Percentiles rank a stretch among this genome's conserved stretches.
Evolutionary conservation across 768 basidiomycete species (phyloP).

Genomic region (Lentinula aciculospora): DNA sequence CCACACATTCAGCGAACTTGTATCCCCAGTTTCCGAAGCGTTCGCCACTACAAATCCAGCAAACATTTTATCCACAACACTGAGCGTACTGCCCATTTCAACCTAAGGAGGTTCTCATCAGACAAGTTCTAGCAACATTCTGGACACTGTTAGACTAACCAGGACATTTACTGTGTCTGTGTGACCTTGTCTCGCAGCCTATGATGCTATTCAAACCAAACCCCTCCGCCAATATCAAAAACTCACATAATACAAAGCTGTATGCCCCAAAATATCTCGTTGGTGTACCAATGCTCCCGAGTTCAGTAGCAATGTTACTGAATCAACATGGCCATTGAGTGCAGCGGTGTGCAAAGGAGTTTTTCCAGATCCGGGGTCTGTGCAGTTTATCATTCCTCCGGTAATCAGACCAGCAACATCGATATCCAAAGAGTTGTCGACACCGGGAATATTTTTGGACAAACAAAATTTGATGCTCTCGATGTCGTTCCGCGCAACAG

Average conservation of each 20-base stretch:
- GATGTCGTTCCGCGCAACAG: slow-evolving; percentile 65
- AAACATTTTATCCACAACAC: slow-evolving; percentile 63
- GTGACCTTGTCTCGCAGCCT: slow-evolving; percentile 77
- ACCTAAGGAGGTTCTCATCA: not conserved
- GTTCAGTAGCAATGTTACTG: slow-evolving; percentile 48
- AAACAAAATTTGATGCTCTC: slow-evolving; percentile 56
- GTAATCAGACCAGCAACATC: slow-evolving; percentile 36
- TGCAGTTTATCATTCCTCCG: slow-evolving; percentile 68
- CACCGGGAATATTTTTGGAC: slow-evolving; percentile 12
- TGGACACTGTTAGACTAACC: slow-evolving; percentile 19
- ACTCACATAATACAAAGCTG: slow-evolving; percentile 76
- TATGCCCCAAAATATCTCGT: slow-evolving; percentile 76
- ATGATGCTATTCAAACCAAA: slow-evolving; percentile 3
- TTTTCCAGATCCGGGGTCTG: slow-evolving; percentile 65
- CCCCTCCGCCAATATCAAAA: not conserved
- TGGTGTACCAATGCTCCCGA: slow-evolving; percentile 81
- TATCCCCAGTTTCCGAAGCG: not conserved
- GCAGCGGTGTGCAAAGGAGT: slow-evolving; percentile 79
- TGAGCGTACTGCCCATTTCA: slow-evolving; percentile 69
- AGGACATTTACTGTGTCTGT: slow-evolving; percentile 55
- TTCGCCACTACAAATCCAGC: slow-evolving; percentile 34
- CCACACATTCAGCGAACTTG: not conserved
- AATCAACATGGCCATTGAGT: slow-evolving; percentile 50
- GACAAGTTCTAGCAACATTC: too few species aligned
- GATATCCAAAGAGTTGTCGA: slow-evolving; percentile 18